Base-by-base conservation (phyloP, 177 flowering plant species). In the Telopea speciosissima region DNA sequence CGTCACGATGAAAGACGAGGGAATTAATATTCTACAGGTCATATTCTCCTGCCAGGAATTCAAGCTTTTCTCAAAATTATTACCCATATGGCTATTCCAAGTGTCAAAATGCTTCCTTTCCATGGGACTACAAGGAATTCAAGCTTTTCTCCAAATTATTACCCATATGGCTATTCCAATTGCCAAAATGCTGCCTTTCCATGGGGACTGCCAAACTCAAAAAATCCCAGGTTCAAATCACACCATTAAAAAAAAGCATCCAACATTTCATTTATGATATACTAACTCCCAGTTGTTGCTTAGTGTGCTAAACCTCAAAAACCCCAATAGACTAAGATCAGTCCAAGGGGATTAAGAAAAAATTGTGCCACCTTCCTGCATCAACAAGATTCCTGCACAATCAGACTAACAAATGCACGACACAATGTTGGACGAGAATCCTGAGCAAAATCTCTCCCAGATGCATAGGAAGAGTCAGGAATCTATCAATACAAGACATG, bases 361-460 rank as follows among this genome's bases (percentile, higher is more conserved):
- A 17, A 49, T 24, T 45, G 71, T 42, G 45, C 16, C 68, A 60
- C 56, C 22, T 65, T 21, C 5, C 74, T 72, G 52, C 31, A 56
- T n/a, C 16, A 23, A 70, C 8, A 13, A 44, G 36, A 12, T 62
- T 33, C 36, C 9, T 36, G 40, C 40, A 36, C 8, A 36, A 36
- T 8, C 40, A 36, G 8, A 36, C 40, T 36, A 36, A 49, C 0
- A 42, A 31, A 13, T 16, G 25, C 42, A 14, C 19, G 54, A 49
- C 19, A 13, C 54, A 49, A 49, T 12, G 54, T 16, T 1, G 5
- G 54, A 11, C 17, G 4, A 49, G 19, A 2, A 42, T 66, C 17
- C 19, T 11, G 45, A 12, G 25, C n/a, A 60, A 13, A 25, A 26
- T 49, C 23, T 6, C 7, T 22, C 45, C 49, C 62, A 23, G 25